Conservation (phyloP, 2,329 filamentous ascomycete species). For the Penicillium sp. region DNA sequence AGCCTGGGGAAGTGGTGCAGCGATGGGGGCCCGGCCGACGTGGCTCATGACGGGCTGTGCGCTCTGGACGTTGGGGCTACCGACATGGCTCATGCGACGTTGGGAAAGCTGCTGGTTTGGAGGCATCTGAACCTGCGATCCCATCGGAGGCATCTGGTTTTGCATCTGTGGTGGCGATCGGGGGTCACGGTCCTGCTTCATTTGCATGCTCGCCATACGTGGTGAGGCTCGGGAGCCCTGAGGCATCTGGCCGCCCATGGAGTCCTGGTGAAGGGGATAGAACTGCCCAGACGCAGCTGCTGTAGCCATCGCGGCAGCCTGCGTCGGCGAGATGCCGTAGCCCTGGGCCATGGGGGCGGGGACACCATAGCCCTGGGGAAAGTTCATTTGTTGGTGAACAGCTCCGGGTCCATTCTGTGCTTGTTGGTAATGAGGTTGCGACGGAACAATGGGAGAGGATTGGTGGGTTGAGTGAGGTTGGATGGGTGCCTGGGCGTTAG, state of each 20-base stretch:
- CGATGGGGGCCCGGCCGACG: slow-evolving; percentile 53
- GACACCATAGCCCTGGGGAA: slow-evolving; percentile 74
- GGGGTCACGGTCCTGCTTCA: slow-evolving; percentile 73
- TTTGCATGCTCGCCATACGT: slow-evolving; percentile 65
- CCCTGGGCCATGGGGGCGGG: slow-evolving; percentile 68
- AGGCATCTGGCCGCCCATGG: slow-evolving; percentile 61
- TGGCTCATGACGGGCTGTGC: slow-evolving; percentile 77
- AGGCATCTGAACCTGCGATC: slow-evolving; percentile 50
- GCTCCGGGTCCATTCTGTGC: slow-evolving; percentile 60
- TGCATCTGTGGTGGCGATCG: slow-evolving; percentile 74
- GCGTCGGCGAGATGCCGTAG: slow-evolving; percentile 78
- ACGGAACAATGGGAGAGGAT: slow-evolving; percentile 76
- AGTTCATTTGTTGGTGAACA: slow-evolving; percentile 71
- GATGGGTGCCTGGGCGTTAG: slow-evolving; percentile 67
- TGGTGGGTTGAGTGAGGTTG: slow-evolving; percentile 63
- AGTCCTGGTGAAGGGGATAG: slow-evolving; percentile 71
- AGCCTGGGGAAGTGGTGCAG: slow-evolving; percentile 54
- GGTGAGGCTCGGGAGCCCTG: slow-evolving; percentile 66
- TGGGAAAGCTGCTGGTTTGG: slow-evolving; percentile 60
- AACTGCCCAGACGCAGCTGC: slow-evolving; percentile 86
- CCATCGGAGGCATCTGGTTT: slow-evolving; percentile 54
- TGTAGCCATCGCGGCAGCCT: slow-evolving; percentile 91
- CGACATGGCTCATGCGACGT: slow-evolving; percentile 72
- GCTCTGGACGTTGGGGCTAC: slow-evolving; percentile 71
- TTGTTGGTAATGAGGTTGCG: slow-evolving; percentile 69